Base-by-base conservation (phyloP, 2,329 filamentous ascomycete genomes). In the Penicillium sp. region DNA sequence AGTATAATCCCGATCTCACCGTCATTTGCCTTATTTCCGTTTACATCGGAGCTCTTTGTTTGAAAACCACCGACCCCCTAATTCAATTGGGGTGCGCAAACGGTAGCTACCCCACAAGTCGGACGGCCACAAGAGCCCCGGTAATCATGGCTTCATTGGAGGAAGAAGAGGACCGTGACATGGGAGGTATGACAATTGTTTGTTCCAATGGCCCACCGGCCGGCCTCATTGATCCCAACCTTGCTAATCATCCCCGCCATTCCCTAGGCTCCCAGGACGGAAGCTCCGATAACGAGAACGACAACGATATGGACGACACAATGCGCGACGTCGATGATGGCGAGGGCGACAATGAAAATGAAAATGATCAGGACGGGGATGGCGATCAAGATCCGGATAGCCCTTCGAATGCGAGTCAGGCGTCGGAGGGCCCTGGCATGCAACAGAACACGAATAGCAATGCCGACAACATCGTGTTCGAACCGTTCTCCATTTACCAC, bases 371-470 rank as follows among this genome's bases (percentile, higher is more conserved):
- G 25, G 60, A 65, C 5, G 54, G 54, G 8, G 59, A 61, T 58
- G 41, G 73, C 23, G 72, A 71, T 48, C 68, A 70, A 62, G 73
- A 77, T 57, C 67, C 69, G 8, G 71, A 75, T 34, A 73, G 72
- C 54, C 71, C 72, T 29, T 75, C 76, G 16, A 76, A 73, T 54
- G 70, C 71, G 50, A 76, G 75, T 52, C 72, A 75, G 64, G 66
- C 67, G 16, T 77, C 75, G 23, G 74, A 76, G 40, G 68, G 68
- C 53, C 68, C 66, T 33, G 73, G 67, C 21, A 60, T 68, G 53
- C 74, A 75, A 47, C 72, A 73, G 33, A 81, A 83, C 50, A 78
- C 78, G 0, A 76, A 80, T 38, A 80, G 79, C 31, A 59, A 57
- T 27, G 74, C 73, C 9, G 70, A 71, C 21, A 72, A 66, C 49